phyloP scores from a whole-genome alignment of 1,284 basidiomycete species.

The Porogramme epimiltina region DNA sequence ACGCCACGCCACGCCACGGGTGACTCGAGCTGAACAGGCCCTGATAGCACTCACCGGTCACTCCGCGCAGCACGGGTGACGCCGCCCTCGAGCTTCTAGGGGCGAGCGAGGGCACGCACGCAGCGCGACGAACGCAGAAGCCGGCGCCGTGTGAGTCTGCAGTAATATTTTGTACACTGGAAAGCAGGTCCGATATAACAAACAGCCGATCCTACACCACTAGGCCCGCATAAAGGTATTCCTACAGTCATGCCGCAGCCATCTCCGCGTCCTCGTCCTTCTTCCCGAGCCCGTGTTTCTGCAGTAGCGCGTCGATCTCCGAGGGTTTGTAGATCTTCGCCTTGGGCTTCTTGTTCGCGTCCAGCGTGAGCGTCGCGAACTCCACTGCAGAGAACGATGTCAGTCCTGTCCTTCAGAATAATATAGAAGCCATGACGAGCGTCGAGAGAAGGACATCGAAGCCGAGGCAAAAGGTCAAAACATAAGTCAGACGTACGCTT shows the following conservation, averaged over 20 bases:
- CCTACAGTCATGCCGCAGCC: slow-evolving; percentile 48
- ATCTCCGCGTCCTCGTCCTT: slow-evolving; percentile 81
- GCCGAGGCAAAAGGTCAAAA: not conserved
- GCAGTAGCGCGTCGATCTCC: slow-evolving; percentile 89
- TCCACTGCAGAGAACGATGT: slow-evolving; percentile 69
- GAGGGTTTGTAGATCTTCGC: slow-evolving; percentile 92
- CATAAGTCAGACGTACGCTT: slow-evolving; percentile 66
- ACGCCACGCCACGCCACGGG: no score
- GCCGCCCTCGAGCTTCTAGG: no score
- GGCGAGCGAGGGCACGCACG: no score
- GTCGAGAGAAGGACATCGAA: not conserved
- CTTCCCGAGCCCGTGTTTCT: slow-evolving; percentile 85
- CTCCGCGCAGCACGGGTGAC: no score
- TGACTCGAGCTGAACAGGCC: no score
- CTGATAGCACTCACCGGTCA: no score
- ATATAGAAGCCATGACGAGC: not conserved
- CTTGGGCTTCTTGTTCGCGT: slow-evolving; percentile 80
- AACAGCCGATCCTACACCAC: slow-evolving; percentile 11
- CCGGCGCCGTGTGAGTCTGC: no score
- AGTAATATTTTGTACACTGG: slow-evolving; percentile 7
- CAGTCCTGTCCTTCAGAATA: not conserved
- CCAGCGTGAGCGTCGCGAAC: slow-evolving; percentile 91
- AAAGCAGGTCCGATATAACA: slow-evolving; percentile 8
- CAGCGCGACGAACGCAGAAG: no score
- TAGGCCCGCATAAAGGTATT: no score